Base-by-base conservation (phyloP, 2,329 filamentous ascomycete genomes). In the Chrysoporthe puriensis region DNA sequence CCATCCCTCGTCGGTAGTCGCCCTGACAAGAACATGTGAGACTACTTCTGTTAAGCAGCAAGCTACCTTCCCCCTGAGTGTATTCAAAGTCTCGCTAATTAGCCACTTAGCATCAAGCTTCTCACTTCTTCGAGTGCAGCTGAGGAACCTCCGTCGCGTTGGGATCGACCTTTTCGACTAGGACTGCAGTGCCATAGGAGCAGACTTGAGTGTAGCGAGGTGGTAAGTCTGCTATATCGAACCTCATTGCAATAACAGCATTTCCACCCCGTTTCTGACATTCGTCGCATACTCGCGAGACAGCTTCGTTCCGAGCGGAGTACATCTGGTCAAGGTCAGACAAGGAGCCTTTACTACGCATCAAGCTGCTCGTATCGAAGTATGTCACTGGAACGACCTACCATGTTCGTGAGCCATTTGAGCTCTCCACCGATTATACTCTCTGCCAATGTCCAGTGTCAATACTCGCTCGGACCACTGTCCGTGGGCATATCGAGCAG, bases 341-440 rank as follows among this genome's bases (percentile, higher is more conserved):
- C 48, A 21, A 26, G 18, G 26, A 9, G 48, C 13, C 7, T 11
- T 50, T 26, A 4, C 26, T 26, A 8, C 6, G 8, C 13, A 8
- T 21, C 7, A 7, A 50, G 1, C n/a, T 50, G 8, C 7, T 11
- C 2, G 13, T 2, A n/a, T 8, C 4, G 7, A 26, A 11, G 8
- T 50, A 26, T 21, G 5, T 50, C n/a, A 13, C n/a, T 26, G 48
- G 48, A 34, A 62, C 0, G 34, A 73, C 72, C 18, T 71, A 80
- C 79, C 81, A 89, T 80, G 46, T 81, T 83, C 0, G 87, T 89
- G 71, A 88, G 88, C 80, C 85, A 86, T 42, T 78, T 76, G 54
- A 90, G 80, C 77, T 90, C 87, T 40, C 87, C 87, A 60, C 87
- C 87, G 0, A 83, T 84, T 14, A 86, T 75, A 69, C 83, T 85